Evolutionary conservation across 1,284 basidiomycete species (phyloP).

Genomic region (Trametes pubescens): DNA sequence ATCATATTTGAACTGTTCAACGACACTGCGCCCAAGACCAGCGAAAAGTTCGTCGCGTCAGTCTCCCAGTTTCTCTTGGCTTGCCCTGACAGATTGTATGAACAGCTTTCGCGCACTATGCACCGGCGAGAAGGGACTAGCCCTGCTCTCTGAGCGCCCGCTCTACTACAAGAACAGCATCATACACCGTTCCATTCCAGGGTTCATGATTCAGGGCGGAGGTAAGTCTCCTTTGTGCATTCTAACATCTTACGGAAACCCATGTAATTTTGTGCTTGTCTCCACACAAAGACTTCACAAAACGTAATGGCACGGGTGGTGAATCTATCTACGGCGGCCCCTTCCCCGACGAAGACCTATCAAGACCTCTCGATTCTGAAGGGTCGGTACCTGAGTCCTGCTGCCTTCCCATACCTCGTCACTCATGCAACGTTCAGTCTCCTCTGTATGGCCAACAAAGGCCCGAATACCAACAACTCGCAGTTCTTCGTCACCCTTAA

Average conservation of each 20-base stretch:
- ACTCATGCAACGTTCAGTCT: conserved; percentile 49
- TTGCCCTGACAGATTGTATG: not conserved
- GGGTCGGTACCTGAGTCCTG: conserved; percentile 48
- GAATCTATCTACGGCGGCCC: conserved; percentile 82
- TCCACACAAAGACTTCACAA: conserved; percentile 66
- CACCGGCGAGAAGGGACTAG: conserved; percentile 86
- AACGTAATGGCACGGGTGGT: conserved; percentile 83
- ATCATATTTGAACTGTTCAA: conserved; percentile 86
- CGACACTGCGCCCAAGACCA: conserved; percentile 81
- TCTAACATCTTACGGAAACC: not conserved
- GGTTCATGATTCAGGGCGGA: conserved; percentile 92
- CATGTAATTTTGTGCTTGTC: not conserved
- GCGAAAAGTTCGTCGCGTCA: conserved; percentile 76
- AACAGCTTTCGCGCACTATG: conserved; percentile 86
- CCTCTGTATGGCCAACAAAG: conserved; percentile 86
- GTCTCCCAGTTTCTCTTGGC: not conserved
- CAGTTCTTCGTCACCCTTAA: conserved; percentile 87
- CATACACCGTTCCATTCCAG: conserved; percentile 81
- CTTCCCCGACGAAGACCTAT: conserved; percentile 82
- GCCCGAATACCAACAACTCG: conserved; percentile 81
- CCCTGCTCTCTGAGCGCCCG: conserved; percentile 65
- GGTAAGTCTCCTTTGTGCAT: conserved; percentile 49
- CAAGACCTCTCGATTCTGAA: conserved; percentile 68
- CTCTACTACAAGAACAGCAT: conserved; percentile 86
- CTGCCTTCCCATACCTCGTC: not conserved